A percentile compares a stretch with the other conserved stretches of the same genome.
Conservation (phyloP, 2,329 filamentous ascomycete genomes). For the Samsoniella hepiali region DNA sequence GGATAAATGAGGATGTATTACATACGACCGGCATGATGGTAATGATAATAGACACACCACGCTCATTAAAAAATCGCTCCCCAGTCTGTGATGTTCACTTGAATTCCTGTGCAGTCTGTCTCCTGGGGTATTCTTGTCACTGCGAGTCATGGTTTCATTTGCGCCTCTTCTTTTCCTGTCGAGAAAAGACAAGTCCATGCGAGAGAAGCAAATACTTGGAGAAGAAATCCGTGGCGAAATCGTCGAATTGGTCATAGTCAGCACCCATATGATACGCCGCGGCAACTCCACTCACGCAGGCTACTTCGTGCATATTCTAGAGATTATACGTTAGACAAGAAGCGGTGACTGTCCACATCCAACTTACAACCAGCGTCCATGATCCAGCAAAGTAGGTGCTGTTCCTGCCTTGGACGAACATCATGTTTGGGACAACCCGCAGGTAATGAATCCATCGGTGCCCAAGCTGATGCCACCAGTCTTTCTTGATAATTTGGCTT, state of each 20-base stretch:
- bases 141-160: not conserved
- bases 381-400: constrained; percentile 61
- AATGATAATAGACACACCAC: constrained; percentile 1
- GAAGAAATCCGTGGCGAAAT: constrained; percentile 47
- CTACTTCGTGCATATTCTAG: constrained; percentile 66
- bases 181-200: constrained; percentile 40
- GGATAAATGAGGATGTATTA: not conserved
- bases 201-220: constrained; percentile 45
- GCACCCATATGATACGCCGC: constrained; percentile 68
- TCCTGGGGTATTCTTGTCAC: not conserved
- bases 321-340: not conserved
- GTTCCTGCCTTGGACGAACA: constrained; percentile 65
- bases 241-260: constrained; percentile 58
- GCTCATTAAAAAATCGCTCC: not conserved
- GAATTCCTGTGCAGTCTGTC: not conserved
- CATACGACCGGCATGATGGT: constrained; percentile 3
- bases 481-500: constrained; percentile 57
- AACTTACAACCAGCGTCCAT: constrained; percentile 64
- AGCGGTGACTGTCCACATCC: not conserved
- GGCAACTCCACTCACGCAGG: constrained; percentile 67
- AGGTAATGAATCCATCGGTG: constrained; percentile 63
- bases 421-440: constrained; percentile 66
- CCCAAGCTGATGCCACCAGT: constrained; percentile 68
- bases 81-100: not conserved
- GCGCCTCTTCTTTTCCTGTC: constrained; percentile 32